These are phyloP conservation scores for Naganishia vaughanmartiniae DNA, from an alignment of 768 basidiomycete genomes.

Conservation along the genomic window DNA sequence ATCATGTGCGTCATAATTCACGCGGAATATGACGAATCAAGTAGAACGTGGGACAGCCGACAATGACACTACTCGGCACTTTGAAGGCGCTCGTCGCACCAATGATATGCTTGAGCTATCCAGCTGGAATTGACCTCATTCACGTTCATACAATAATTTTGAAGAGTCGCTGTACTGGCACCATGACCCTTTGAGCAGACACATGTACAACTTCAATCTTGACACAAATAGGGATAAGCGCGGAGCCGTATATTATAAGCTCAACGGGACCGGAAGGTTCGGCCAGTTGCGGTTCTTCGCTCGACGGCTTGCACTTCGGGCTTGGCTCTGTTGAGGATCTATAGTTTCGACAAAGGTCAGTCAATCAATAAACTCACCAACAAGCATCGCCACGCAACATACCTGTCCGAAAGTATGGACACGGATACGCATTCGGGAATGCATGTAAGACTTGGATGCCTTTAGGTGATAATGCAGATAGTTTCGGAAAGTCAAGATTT, in stretches of 20 bases:
- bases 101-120: neutral
- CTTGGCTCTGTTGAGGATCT: constrained; percentile 89
- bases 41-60: too few relatives aligned
- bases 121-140: neutral
- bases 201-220: neutral
- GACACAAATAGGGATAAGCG: neutral
- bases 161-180: too few relatives aligned
- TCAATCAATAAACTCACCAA: too few relatives aligned
- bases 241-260: neutral
- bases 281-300: constrained; percentile 75
- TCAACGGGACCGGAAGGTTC: constrained; percentile 29
- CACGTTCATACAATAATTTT: neutral
- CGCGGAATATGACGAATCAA: too few relatives aligned
- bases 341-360: constrained; percentile 21
- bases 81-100: too few relatives aligned
- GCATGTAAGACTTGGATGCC: constrained; percentile 71
- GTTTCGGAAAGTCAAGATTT: constrained; percentile 94
- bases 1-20: too few relatives aligned
- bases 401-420: constrained; percentile 73
- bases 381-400: neutral
- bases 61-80: too few relatives aligned
- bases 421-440: constrained; percentile 89
- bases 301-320: constrained; percentile 76
- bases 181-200: neutral
- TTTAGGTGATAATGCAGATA: constrained; percentile 99